These are phyloP conservation scores for Magnaporthiopsis incrustans DNA, from an alignment of 2,329 filamentous ascomycete genomes.

Conservation along the genomic window DNA sequence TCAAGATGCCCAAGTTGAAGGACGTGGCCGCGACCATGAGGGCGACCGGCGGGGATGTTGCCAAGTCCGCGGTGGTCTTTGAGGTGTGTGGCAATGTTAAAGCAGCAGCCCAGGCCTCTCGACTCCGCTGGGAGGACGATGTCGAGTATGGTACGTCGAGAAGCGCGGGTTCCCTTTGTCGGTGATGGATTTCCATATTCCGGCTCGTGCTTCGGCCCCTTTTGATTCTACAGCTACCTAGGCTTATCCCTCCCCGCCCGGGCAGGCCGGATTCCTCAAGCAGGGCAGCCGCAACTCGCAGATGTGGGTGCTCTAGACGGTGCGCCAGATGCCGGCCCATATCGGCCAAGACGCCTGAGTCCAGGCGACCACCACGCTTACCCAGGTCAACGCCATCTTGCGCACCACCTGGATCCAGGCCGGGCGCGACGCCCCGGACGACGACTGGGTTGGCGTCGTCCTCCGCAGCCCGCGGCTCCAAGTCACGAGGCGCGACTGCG, in stretches of 20 bases:
- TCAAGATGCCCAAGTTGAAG: constrained; percentile 15
- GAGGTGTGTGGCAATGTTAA: constrained; percentile 6
- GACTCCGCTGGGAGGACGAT: constrained; percentile 7
- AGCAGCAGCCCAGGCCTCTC: constrained; percentile 1
- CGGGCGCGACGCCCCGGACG: constrained; percentile 6
- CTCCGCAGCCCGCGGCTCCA: constrained; percentile 13
- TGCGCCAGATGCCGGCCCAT: constrained; percentile 14
- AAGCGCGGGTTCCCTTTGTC: no score
- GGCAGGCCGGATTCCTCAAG: constrained; percentile 22
- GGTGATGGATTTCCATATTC: no score
- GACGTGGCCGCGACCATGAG: constrained; percentile 12
- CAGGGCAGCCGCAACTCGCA: constrained; percentile 17
- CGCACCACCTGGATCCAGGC: constrained; percentile 15
- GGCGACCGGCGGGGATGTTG: background rate
- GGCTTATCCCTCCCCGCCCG: constrained; percentile 21
- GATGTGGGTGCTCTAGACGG: constrained; percentile 18
- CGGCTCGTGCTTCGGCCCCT: no score
- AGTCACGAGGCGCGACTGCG: constrained; percentile 10
- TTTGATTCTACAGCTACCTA: background rate
- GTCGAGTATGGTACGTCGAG: constrained; percentile 11
- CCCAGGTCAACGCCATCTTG: constrained; percentile 17
- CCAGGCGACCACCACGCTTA: constrained; percentile 12
- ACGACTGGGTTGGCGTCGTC: constrained; percentile 17
- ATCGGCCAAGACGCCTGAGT: constrained; percentile 16
- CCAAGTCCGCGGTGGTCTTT: background rate